Evolutionary conservation across 306 rosid genomes (phyloP), one percentile per base, ranked within the genome.

Genomic region (Gynostemma pentaphyllum): DNA sequence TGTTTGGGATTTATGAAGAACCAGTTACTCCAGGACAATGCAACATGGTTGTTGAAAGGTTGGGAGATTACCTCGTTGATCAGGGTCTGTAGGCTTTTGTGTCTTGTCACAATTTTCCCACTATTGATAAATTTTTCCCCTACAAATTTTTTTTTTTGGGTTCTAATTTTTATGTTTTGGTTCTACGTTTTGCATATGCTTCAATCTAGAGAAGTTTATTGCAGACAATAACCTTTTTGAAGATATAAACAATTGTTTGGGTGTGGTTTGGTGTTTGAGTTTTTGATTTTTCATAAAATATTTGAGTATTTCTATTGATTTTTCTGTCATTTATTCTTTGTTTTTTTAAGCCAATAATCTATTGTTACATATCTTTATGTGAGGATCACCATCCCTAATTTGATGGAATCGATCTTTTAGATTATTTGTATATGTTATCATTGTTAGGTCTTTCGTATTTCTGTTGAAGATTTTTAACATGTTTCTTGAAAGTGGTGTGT

Each of bases 1-100:
- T 87, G 45, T 87, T 90, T 64, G 97, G 97, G 9, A 1, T 90
- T 55, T 90, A 90, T 52, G 96, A 90, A 23, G 97, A 91, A 74
- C 97, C 97, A 45, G 95, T 91, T 73, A 81, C 96, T 78, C 97
- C 97, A 78, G 96, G 97, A 62, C 97, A 90, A 37, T 90, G 97
- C 85, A 91, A 91, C 87, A 85, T 91, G 89, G 83, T 87, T 66
- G 95, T 90, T 46, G 96, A 87, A 87, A 90, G 95, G 96, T 55
- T 90, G 85, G 97, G 96, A 11, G 97, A 91, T 69, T 91, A 91
- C 82, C 96, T 91, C 52, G 12, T 74, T 26, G 98, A 91, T 15
- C 98, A 91, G 81, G 98, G 87, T 68, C 89, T 91, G 67, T 91
- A 91, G 84, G 80, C 76, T 63, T 36, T 26, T 49, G n/a, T n/a